A percentile compares a stretch with the other conserved stretches of the same genome.
Conservation (phyloP, 208 protist species). For the Leishmania mexicana region DNA sequence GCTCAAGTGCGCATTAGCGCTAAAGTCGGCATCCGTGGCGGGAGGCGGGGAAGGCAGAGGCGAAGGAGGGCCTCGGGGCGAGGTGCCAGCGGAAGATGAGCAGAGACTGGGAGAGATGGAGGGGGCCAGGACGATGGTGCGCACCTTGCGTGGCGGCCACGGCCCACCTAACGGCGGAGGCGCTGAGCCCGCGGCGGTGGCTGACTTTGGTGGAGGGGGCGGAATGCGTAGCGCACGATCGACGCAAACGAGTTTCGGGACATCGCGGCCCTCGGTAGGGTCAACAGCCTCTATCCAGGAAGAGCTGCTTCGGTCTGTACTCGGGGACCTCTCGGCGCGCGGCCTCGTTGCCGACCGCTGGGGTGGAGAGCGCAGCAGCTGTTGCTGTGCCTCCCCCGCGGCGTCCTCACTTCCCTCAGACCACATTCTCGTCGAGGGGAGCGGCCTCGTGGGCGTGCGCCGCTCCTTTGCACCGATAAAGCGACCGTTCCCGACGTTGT, state of each 20-base stretch:
- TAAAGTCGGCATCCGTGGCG: background rate
- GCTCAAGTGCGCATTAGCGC: background rate
- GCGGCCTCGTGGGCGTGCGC: background rate
- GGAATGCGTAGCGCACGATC: constrained; percentile 23
- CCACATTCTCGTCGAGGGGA: background rate
- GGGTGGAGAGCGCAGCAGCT: constrained; percentile 13
- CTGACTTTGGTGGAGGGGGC: constrained; percentile 6
- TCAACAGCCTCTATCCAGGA: background rate
- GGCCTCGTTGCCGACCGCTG: constrained; percentile 25
- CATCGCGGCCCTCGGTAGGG: background rate
- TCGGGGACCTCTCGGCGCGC: constrained; percentile 16
- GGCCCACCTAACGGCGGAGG: constrained; percentile 9
- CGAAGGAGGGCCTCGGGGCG: background rate
- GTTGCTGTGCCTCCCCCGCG: background rate
- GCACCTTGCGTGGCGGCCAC: constrained; percentile 27
- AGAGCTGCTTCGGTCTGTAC: constrained; percentile 5
- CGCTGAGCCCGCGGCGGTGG: background rate
- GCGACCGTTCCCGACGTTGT: background rate
- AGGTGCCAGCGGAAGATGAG: constrained; percentile 11
- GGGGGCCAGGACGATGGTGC: constrained; percentile 31
- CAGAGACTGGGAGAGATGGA: constrained; percentile 31
- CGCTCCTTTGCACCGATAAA: background rate
- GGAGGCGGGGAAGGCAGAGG: background rate
- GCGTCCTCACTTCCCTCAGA: background rate
- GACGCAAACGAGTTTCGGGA: constrained; percentile 16